Base-by-base conservation (phyloP, 805 yeast genomes). In the Ogataea corticis region DNA sequence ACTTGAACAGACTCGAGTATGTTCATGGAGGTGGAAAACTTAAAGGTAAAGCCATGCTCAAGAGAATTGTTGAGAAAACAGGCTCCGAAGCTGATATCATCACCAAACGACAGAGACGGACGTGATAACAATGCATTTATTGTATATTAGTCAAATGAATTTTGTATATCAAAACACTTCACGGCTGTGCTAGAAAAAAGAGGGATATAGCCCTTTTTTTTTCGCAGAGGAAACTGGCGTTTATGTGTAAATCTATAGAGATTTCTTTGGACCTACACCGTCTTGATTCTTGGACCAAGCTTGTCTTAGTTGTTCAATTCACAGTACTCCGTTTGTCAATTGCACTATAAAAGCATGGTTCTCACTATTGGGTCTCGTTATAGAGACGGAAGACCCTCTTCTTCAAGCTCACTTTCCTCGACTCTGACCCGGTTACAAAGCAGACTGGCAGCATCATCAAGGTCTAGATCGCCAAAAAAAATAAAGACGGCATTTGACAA, bases 1-100 rank as follows among this genome's bases (percentile, higher is more conserved):
- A 79, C 45, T 63, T 84, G 41, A 74, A 72, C 44, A 61, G 69
- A 29, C 42, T 68, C 11, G 71, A 68, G 39, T 66, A 65, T 44
- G 42, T 63, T 13, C 57, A 56, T 30, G 67, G 69, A 23, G 68
- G 68, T 37, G 67, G 68, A 10, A 63, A 59, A 35, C 45, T 63
- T 45, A 64, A 64, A 42, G 67, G 68, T 31, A 62, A 56, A 40
- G 63, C 66, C 2, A 58, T 64, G 65, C 30, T 61, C 41, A 64
- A 61, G 41, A 49, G 63, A 40, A 59, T 64, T 32, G 63, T 59
- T 12, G 68, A 64, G 25, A 52, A 55, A 29, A 47, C 47, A 11
- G 58, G 58, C 7, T 50, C 61, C 13, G 62, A 58, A 25, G 56
- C 56, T 9, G 57, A 52, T 30, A 47, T 52, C 16, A 45, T 42